Base-by-base conservation (phyloP, 495 filamentous ascomycete genomes). In the Tricharina praecox region DNA sequence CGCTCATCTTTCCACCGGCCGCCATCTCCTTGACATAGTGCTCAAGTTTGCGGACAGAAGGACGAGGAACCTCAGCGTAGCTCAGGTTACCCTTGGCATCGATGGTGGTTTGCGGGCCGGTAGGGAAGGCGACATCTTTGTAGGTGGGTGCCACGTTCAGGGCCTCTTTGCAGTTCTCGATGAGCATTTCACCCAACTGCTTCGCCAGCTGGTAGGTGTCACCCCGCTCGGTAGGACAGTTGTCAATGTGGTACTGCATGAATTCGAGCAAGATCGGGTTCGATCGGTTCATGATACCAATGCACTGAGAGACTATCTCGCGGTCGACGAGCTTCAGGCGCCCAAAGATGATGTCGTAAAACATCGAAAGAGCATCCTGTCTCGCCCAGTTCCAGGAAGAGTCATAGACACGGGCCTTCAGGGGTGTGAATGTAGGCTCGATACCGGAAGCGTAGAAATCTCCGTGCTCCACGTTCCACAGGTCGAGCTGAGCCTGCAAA, bases 161-260 rank as follows among this genome's bases (percentile, higher is more conserved):
- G 25, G 90, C 86, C 21, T 96, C 90, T 58, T 81, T 87, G 71
- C 90, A 96, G 65, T 99, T 96, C 58, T 93, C 85, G 55, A 96
- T 94, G 45, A 99, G 76, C 64, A 90, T 82, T 56, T 85, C 73
- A 21, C 85, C 88, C n/a, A 99, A 77, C 64, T 87, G 76, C 70
- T 99, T 93, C 45, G 92, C 90, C 15, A 99, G 76, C 64, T 88
- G 69, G 68, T 99, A 99, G 11, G 92, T 99, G 64, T 99, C 90
- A 42, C 90, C 90, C 13, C 86, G 79, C 53, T 96, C 86, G 1
- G 90, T 86, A 4, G 90, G 90, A 68, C 90, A 96, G 68, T 95
- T 86, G 59, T 99, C 92, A 63, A 99, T 96, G 69, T 99, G 90
- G 54, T 99, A 95, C 56, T 96, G 92, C 90, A 99, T 99, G 67